Base-by-base conservation (phyloP, 768 basidiomycete genomes). In the Brasilioporus rufonigricans region DNA sequence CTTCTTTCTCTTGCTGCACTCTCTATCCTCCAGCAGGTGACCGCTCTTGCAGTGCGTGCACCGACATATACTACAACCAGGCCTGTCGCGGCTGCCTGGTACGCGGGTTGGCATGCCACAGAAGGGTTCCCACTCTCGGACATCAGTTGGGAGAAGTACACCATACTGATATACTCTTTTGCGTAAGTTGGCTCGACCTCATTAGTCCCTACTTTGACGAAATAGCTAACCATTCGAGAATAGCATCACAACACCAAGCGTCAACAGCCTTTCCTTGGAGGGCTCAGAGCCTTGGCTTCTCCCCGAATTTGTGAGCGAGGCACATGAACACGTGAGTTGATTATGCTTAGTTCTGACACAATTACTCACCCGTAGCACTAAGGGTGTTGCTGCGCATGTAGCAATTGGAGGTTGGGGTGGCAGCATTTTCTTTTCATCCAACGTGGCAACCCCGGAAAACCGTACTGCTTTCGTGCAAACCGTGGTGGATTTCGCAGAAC, bases 111-210 rank as follows among this genome's bases (percentile, higher is more conserved):
- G 51, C 43, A 88, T 64, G 76, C 80, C 14, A 69, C 66, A 7
- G 63, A 70, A 18, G 75, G 76, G 1, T 85, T 83, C 60, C 75
- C 85, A 4, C 71, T 85, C 16, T 73, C 76, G 7, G 72, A 75
- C 18, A 67, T 90, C 56, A 80, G 75, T 57, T 90, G 88, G 87
- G 69, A 72, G n/a, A 88, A 87, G 70, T 90, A 89, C 66, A 87
- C 80, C n/a, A 76, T 81, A 16, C 53, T 87, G 44, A 82, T 80
- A 14, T 89, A 87, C 68, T 76, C 87, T 0, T 90, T 89, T 58
- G 87, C 84, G 77, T 76, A 60, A 69, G 77, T 66, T 21, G 16
- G 14, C 24, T 35, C 26, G 32, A 36, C 16, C n/a, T 16, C 24
- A 23, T 24, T 32, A 14, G 4, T 21, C n/a, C 13, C 18, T 24